A percentile compares a stretch with the other conserved stretches of the same genome.
These are phyloP conservation scores for Colletotrichum cereale DNA, from an alignment of 2,329 filamentous ascomycete genomes.

Conservation along the genomic window DNA sequence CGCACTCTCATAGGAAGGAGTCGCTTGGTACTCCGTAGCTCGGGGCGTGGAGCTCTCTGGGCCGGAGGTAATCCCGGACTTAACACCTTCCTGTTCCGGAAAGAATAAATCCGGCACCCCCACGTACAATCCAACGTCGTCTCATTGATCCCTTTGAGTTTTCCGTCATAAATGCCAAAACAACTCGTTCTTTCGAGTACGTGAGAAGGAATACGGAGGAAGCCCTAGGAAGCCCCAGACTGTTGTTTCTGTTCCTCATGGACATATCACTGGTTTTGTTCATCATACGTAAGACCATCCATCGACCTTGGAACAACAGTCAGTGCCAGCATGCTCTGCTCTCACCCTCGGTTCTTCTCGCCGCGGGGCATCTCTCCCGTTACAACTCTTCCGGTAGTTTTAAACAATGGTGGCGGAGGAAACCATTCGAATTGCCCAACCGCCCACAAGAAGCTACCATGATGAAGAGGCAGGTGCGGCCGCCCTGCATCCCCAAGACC, in stretches of 20 bases:
- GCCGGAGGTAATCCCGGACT: constrained; percentile 2
- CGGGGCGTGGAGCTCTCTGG: neutral
- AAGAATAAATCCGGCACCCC: neutral
- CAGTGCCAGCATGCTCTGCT: neutral
- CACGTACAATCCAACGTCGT: constrained; percentile 1
- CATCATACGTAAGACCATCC: neutral
- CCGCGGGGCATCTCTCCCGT: neutral
- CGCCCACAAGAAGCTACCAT: neutral
- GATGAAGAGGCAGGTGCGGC: neutral
- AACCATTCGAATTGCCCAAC: neutral
- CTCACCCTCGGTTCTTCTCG: neutral
- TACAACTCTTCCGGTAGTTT: neutral
- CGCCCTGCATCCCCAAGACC: neutral
- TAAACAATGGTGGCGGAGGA: neutral
- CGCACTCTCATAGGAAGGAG: neutral
- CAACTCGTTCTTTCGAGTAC: neutral
- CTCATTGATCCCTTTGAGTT: neutral
- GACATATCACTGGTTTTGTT: neutral
- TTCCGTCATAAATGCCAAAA: neutral
- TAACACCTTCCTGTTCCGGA: constrained; percentile 7
- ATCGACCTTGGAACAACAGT: neutral
- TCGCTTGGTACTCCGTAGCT: neutral
- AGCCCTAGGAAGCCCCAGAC: neutral
- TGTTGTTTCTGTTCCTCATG: neutral
- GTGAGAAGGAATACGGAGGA: neutral